phyloP scores from a whole-genome alignment of 441 rosid species.

The Monsonia emarginata region DNA sequence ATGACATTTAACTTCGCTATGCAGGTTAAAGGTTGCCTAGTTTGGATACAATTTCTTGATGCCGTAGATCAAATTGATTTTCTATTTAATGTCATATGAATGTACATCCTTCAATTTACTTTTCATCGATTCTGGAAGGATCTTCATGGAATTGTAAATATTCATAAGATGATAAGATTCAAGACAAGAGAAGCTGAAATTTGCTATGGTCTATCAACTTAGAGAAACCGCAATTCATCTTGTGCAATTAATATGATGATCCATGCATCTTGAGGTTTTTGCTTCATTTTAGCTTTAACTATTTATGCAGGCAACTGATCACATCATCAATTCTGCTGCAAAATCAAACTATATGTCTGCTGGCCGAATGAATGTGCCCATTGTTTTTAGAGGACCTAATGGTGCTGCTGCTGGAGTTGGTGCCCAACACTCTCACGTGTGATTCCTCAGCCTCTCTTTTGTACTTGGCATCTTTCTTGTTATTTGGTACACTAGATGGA shows the following conservation, averaged over 20 bases:
- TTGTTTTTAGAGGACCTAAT: conserved; percentile 91
- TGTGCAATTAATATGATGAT: neutral
- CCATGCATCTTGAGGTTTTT: neutral
- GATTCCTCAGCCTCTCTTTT: conserved; percentile 41
- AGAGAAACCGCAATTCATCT: neutral
- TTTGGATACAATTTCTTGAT: neutral
- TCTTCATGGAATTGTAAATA: neutral
- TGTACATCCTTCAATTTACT: neutral
- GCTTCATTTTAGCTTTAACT: neutral
- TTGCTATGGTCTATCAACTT: too few species aligned
- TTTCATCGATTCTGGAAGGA: neutral
- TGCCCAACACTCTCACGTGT: conserved; percentile 37
- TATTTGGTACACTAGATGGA: neutral
- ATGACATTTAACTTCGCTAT: conserved; percentile 93
- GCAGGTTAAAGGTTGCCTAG: conserved; percentile 46
- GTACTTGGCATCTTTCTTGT: neutral
- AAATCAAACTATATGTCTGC: conserved; percentile 88
- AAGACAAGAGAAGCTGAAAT: neutral
- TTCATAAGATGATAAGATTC: neutral
- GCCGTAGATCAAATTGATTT: neutral
- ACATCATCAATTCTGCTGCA: conserved; percentile 86
- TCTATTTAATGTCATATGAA: neutral
- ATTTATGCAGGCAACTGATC: conserved; percentile 35
- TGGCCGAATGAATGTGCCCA: conserved; percentile 69
- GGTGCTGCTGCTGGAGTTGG: conserved; percentile 97